Percentiles rank a stretch among this genome's conserved stretches.
These are phyloP conservation scores for Daldinia sp. DNA, from an alignment of 2,329 filamentous ascomycete genomes.

Conservation along the genomic window DNA sequence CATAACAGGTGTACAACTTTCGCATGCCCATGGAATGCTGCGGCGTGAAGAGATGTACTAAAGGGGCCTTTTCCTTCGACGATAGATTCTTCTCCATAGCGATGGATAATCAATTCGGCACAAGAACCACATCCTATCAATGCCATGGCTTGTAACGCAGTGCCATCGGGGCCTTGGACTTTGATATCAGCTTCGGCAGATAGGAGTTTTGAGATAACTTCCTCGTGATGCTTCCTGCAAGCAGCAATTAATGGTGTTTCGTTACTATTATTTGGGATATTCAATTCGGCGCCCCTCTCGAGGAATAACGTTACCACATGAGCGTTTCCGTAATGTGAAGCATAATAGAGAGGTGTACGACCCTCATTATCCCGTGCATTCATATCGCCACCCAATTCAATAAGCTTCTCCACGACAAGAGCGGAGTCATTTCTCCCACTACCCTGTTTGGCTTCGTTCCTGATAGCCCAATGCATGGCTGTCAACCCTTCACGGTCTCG, in stretches of 20 bases:
- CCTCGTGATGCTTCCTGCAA: conserved; percentile 2
- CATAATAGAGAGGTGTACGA: conserved; percentile 3
- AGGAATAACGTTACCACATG: conserved; percentile 1
- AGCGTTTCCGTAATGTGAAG: not conserved
- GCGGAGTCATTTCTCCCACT: not conserved
- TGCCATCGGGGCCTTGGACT: not conserved
- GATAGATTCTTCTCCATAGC: not conserved
- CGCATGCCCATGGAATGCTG: not conserved
- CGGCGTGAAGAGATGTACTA: conserved; percentile 6
- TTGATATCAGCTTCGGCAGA: not conserved
- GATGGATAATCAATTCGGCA: not conserved
- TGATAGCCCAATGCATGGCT: conserved; percentile 5
- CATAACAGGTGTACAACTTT: conserved; percentile 1
- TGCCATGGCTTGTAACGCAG: not conserved
- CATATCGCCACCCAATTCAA: not conserved
- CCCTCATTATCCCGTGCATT: conserved; percentile 1
- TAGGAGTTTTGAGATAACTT: not conserved
- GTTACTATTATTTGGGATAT: not conserved
- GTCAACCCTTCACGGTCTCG: not conserved
- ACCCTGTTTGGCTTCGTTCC: not conserved
- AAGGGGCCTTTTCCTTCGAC: not conserved
- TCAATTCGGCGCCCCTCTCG: not conserved
- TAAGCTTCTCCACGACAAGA: not conserved
- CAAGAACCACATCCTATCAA: not conserved
- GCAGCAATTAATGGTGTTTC: conserved; percentile 3